These are phyloP conservation scores for Claviceps spartinae DNA, from an alignment of 2,329 filamentous ascomycete species.

Conservation along the genomic window DNA sequence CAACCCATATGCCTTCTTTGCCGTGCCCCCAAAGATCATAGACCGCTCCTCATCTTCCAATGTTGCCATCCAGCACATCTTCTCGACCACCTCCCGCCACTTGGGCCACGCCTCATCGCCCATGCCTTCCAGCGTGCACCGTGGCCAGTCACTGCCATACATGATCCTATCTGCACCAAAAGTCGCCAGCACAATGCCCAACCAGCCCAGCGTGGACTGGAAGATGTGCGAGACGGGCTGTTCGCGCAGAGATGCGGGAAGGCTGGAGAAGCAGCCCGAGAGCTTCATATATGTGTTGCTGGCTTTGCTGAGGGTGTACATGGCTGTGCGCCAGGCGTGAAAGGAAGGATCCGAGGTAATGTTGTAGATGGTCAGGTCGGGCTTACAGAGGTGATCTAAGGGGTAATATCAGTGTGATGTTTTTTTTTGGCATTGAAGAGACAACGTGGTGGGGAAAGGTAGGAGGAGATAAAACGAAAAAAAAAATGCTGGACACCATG, in stretches of 20 bases:
- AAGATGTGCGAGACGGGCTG: constrained; percentile 44
- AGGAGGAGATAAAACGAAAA: not conserved
- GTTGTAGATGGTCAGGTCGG: constrained; percentile 54
- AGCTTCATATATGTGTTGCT: constrained; percentile 74
- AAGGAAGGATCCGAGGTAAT: constrained; percentile 42
- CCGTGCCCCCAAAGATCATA: constrained; percentile 61
- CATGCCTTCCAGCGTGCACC: constrained; percentile 50
- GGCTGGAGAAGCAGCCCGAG: constrained; percentile 74
- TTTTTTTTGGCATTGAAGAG: not conserved
- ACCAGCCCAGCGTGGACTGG: constrained; percentile 53
- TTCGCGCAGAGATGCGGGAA: constrained; percentile 41
- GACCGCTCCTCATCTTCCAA: constrained; percentile 47
- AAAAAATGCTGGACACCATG: too few species aligned
- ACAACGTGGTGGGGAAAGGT: not conserved
- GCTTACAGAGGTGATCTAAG: constrained; percentile 80
- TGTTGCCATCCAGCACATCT: constrained; percentile 48
- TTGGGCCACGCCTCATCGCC: constrained; percentile 53
- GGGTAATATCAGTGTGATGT: not conserved
- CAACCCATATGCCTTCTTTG: constrained; percentile 54
- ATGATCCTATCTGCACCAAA: constrained; percentile 66
- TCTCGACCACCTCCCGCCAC: constrained; percentile 61
- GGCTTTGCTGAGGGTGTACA: constrained; percentile 53
- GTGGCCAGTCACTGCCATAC: constrained; percentile 91
- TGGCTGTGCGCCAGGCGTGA: constrained; percentile 53
- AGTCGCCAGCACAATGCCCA: constrained; percentile 53